phyloP scores from a whole-genome alignment of 225 moss, liverwort and hornwort genomes.

The Pseudoscleropodium purum region DNA sequence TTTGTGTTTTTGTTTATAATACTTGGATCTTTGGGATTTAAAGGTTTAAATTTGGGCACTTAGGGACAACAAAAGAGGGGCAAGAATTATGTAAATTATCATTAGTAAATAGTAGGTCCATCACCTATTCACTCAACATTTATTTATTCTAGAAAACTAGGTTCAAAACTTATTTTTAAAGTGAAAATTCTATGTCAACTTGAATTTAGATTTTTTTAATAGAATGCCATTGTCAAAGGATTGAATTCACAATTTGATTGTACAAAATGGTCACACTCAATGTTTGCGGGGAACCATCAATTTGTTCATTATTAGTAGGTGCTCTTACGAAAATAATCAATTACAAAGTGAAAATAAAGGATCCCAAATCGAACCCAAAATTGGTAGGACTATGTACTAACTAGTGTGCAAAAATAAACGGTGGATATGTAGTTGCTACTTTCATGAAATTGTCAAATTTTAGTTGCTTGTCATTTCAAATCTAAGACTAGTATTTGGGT shows the following conservation, averaged over 20 bases:
- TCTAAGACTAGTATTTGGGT: too few relatives aligned
- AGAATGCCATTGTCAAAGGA: not conserved
- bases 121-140: not conserved
- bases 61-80: accelerated
- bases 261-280: not conserved
- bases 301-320: too few relatives aligned
- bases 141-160: not conserved
- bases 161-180: accelerated
- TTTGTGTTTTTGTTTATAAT: not conserved
- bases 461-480: too few relatives aligned
- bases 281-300: too few relatives aligned
- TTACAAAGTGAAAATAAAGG: too few relatives aligned
- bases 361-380: too few relatives aligned
- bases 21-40: not conserved
- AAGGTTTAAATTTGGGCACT: not conserved
- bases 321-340: too few relatives aligned
- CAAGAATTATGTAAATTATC: not conserved
- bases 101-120: accelerated
- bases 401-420: too few relatives aligned
- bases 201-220: not conserved
- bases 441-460: too few relatives aligned
- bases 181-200: not conserved
- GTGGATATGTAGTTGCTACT: too few relatives aligned
- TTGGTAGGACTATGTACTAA: too few relatives aligned
- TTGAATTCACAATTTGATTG: not conserved